Conservation (phyloP, 1,139 yeast genomes). For the Entelexis paramagnoliae region DNA sequence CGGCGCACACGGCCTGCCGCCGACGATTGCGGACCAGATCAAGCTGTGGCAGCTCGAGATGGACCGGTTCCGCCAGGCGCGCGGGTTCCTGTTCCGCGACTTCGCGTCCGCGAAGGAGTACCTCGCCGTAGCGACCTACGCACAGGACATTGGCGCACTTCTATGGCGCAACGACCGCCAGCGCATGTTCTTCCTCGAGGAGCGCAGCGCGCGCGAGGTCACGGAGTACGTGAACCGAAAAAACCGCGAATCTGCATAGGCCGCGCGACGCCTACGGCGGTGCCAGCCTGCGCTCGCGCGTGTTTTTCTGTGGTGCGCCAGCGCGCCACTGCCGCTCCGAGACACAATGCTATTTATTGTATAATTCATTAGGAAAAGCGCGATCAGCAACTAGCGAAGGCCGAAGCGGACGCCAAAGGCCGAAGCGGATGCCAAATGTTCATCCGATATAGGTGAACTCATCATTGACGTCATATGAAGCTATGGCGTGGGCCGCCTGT, state of each 20-base stretch:
- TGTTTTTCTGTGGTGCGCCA: too few relatives aligned
- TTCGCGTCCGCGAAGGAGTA: slow-evolving; percentile 71
- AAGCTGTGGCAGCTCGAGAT: slow-evolving; percentile 91
- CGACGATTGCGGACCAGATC: slow-evolving; percentile 92
- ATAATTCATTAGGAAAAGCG: too few relatives aligned
- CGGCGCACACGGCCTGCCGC: slow-evolving; percentile 47
- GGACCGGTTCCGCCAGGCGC: slow-evolving; percentile 81
- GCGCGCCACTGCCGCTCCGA: too few relatives aligned
- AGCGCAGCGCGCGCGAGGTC: slow-evolving; percentile 17
- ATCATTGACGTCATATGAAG: too few relatives aligned
- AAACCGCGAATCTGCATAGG: background rate
- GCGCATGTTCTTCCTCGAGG: slow-evolving; percentile 62
- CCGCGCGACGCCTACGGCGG: too few relatives aligned
- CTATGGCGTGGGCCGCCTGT: too few relatives aligned
- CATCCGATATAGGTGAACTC: too few relatives aligned
- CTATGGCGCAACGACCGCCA: slow-evolving; percentile 70
- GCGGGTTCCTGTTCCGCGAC: slow-evolving; percentile 82
- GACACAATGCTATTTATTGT: background rate
- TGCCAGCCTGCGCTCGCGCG: too few relatives aligned
- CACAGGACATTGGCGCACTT: slow-evolving; percentile 81
- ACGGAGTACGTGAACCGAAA: slow-evolving; percentile 16
- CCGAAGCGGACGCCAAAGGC: too few relatives aligned
- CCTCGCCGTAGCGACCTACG: slow-evolving; percentile 61
- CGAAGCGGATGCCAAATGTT: too few relatives aligned
- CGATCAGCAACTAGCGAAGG: too few relatives aligned